These are phyloP conservation scores for Calocybe cyanea DNA, from an alignment of 768 basidiomycete genomes.

Conservation along the genomic window DNA sequence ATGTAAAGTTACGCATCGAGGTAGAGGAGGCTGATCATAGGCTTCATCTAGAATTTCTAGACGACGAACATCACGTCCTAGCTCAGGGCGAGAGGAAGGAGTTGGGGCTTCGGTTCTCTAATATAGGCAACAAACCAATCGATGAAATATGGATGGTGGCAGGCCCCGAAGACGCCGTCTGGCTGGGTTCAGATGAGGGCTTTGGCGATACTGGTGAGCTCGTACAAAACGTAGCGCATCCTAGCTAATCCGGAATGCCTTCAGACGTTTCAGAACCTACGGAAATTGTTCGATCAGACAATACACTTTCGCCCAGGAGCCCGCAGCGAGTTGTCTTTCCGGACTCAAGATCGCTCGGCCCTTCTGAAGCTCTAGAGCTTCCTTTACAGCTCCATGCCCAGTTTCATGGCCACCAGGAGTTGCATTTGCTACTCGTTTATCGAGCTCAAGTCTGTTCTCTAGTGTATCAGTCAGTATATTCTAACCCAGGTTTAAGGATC, in stretches of 20 bases:
- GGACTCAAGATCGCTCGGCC: slow-evolving; percentile 29
- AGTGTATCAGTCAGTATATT: neutral
- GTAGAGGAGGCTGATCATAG: slow-evolving; percentile 66
- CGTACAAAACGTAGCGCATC: neutral
- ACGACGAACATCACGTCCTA: slow-evolving; percentile 48
- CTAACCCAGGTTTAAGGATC: slow-evolving; percentile 30
- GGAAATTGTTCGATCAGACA: slow-evolving; percentile 44
- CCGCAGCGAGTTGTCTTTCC: slow-evolving; percentile 45
- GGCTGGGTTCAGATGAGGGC: slow-evolving; percentile 33
- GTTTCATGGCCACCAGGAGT: slow-evolving; percentile 40
- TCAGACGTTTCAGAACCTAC: slow-evolving; percentile 14
- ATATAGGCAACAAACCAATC: slow-evolving; percentile 58
- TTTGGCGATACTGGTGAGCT: neutral
- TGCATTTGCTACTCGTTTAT: slow-evolving; percentile 65
- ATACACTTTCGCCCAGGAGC: slow-evolving; percentile 44
- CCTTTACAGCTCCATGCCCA: slow-evolving; percentile 53
- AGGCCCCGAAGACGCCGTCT: slow-evolving; percentile 60
- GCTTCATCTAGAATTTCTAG: slow-evolving; percentile 53
- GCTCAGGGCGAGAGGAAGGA: slow-evolving; percentile 66
- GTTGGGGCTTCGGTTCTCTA: slow-evolving; percentile 57
- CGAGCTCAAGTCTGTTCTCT: slow-evolving; percentile 41
- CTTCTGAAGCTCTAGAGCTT: slow-evolving; percentile 50
- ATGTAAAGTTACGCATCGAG: slow-evolving; percentile 54
- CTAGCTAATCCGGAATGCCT: neutral
- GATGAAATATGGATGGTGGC: slow-evolving; percentile 69